Evolutionary conservation across 2,329 filamentous ascomycete genomes (phyloP), one percentile per base, ranked within the genome.

Genomic region (Trichoderma aggressivum): DNA sequence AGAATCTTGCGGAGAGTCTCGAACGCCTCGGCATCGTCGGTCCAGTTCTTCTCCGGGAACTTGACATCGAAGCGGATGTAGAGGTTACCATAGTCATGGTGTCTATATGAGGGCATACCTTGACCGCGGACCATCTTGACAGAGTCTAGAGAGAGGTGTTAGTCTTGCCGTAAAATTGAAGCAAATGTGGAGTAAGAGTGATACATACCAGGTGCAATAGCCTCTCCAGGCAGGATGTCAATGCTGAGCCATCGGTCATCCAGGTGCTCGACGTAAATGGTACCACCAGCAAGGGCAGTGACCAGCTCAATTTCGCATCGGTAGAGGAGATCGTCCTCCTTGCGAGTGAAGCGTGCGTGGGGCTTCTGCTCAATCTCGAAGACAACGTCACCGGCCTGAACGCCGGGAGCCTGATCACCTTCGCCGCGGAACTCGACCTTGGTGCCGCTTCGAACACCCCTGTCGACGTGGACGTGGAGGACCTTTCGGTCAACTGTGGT

Each of bases 291-390:
- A 76, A 99, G 87, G 39, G 96, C 96, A 47, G 95, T 99, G 73
- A 98, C 90, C 58, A 99, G 91, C 78, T 99, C 96, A 75, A 99
- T 97, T 75, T 98, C 94, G 76, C 93, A 94, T 74, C 96, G 92
- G 86, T 95, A 98, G 80, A 98, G 93, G 21, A 99, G 88, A 78
- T 99, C 95, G 80, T 99, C 96, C 34, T 97, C 94, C 82, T 96
- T 97, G 77, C 96, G 92, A 80, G 95, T 94, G 87, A 99, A 99
- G 74, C 96, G 91, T 32, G 91, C 75, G 82, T 99, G 96, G n/a
- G 94, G 94, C 89, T 99, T 99, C 87, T 98, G 94, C 84, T 98
- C 95, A 75, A 99, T 98, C 85, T 98, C 94, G 80, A 99, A 99
- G 73, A 98, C 92, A 71, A 99, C 96, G 80, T 99, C 97, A 75